Base-by-base conservation (phyloP, 192 early-diverging fungal species). In the Piromyces sp. region DNA sequence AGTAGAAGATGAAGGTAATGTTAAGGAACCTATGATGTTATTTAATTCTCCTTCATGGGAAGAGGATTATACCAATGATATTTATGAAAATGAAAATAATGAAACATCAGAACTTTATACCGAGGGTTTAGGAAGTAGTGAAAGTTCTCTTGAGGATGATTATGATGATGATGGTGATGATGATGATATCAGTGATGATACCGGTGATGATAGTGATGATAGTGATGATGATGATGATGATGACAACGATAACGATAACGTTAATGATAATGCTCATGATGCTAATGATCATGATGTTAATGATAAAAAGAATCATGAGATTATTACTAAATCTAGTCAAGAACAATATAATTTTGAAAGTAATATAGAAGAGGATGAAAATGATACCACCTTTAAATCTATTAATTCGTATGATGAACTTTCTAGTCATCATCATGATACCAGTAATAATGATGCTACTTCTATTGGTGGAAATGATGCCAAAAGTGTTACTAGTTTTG, bases 1-100 rank as follows among this genome's bases (percentile, higher is more conserved):
- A 0, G 86, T 89, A 19, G 83, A 89, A 33, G 82, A 84, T 51
- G 89, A 86, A 38, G 86, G 79, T n/a, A 84, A 81, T 29, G 79
- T 86, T 0, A 84, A 86, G 26, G 87, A 88, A n/a, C 82, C 82
- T 12, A 28, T 30, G 22, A 31, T 33, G 3, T 9, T 38, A 13
- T 30, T 79, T 22, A 51, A 51, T 51, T 51, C 42, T 22, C 15
- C 15, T 22, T 22, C 42, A 22, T 51, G 42, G 82, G 82, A 36
- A 15, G 82, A 82, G 30, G 82, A 80, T 13, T 30, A 80, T 79
- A 26, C 15, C 3, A 80, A 30, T 36, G 82, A 29, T 29, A 80
- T 78, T 5, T 29, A 80, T 29, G 81, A 80, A 80, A 81, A 31
- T 26, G 82, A 36, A 30, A 82, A 80, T 37, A 15, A 30, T 33